phyloP scores from a whole-genome alignment of 768 basidiomycete genomes.

The Omphalotus guepiniiformis region DNA sequence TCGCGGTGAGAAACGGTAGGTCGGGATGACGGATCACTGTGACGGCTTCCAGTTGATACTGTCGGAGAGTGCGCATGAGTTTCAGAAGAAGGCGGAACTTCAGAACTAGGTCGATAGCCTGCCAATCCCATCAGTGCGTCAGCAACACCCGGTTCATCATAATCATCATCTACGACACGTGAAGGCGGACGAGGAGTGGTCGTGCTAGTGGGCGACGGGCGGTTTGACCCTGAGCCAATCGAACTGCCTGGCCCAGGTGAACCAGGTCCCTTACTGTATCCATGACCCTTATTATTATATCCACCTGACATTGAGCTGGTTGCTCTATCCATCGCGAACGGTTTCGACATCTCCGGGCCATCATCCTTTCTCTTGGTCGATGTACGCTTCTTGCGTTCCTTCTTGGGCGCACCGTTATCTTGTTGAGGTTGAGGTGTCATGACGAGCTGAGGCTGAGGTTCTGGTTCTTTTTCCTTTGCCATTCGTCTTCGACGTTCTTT shows the following conservation, averaged over 20 bases:
- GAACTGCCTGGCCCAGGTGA: conserved; percentile 67
- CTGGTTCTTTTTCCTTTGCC: conserved; percentile 12
- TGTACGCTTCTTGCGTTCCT: conserved; percentile 51
- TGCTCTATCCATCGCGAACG: conserved; percentile 31
- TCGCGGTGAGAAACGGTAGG: conserved; percentile 55
- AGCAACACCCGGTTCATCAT: conserved; percentile 84
- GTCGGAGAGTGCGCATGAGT: conserved; percentile 47
- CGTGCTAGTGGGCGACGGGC: conserved; percentile 67
- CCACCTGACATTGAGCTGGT: conserved; percentile 2
- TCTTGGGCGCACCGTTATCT: conserved; percentile 18
- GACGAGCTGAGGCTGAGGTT: conserved; percentile 1
- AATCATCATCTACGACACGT: conserved; percentile 84
- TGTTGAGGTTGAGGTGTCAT: not conserved
- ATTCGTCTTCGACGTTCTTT: conserved; percentile 5
- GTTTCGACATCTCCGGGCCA: conserved; percentile 44
- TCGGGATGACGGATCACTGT: conserved; percentile 44
- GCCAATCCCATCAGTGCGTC: conserved; percentile 78
- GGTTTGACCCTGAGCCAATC: conserved; percentile 58
- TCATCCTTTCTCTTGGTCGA: conserved; percentile 41
- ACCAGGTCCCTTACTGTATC: conserved; percentile 36
- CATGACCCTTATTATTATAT: conserved; percentile 24
- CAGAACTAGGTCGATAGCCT: conserved; percentile 34
- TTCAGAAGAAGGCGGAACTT: conserved; percentile 23
- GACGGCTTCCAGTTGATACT: conserved; percentile 53
- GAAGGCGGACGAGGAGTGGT: conserved; percentile 52